Evolutionary conservation across 108 stramenopile genomes (phyloP), one percentile per base, ranked within the genome.

Genomic region (Cyclotella cryptica): DNA sequence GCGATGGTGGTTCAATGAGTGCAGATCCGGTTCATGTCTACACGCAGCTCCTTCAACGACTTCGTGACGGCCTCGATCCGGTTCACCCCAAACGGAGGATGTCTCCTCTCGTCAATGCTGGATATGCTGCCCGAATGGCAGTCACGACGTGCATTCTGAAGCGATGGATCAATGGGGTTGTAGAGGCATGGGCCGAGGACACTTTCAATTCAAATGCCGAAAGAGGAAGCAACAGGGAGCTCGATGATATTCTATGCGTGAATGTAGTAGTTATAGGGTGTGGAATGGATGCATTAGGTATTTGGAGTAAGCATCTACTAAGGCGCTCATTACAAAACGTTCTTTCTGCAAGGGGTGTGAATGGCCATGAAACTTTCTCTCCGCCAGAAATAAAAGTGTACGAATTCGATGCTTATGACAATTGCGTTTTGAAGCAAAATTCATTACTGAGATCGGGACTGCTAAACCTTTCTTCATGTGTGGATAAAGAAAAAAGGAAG

Each of bases 101-200:
- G 75, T 88, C 90, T 14, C 91, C 93, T 0, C 66, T 94, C 35
- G 91, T 94, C n/a, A 88, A 92, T 81, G 91, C 91, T 2, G 91
- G 91, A 62, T 94, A 94, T 71, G 89, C 91, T 3, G 74, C 86
- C 0, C 84, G 93, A 5, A 81, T 94, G 53, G 76, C 89, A 41
- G 69, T 79, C 27, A 81, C 91, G 51, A 84, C 85, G 2, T 74
- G 81, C 46, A 47, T 77, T 27, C 42, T 82, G 3, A 71, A 78
- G 26, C 29, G 64, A 28, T 81, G 80, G 80, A 51, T 81, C 18
- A 61, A 70, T 52, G 17, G 22, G 9, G 69, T 65, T 43, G 51
- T 64, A 7, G 15, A 26, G 47, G 49, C 39, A 26, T n/a, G 42
- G 45, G 17, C 10, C 1, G n/a, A 43, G 45, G 40, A 53, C 35